Percentiles rank a stretch among this genome's conserved stretches.
These are phyloP conservation scores for Leishmania mexicana DNA, from an alignment of 208 protist genomes.

Conservation along the genomic window DNA sequence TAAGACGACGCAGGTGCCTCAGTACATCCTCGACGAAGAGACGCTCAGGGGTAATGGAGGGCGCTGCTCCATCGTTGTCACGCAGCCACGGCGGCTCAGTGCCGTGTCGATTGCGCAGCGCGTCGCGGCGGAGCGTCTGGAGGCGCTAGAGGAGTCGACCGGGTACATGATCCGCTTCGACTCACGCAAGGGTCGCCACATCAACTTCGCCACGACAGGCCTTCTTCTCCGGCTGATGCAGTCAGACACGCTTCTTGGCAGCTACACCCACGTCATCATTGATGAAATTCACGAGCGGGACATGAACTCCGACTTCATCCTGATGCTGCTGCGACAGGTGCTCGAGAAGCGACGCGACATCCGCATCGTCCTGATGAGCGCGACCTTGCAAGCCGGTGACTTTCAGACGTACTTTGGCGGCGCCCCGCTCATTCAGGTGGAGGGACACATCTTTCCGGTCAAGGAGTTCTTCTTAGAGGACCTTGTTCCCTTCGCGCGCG, in stretches of 20 bases:
- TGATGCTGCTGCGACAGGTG: slow-evolving; percentile 97
- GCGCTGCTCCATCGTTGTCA: slow-evolving; percentile 89
- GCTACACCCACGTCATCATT: slow-evolving; percentile 98
- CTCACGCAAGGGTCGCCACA: slow-evolving; percentile 86
- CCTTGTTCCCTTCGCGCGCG: slow-evolving; percentile 59
- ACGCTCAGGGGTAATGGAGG: slow-evolving; percentile 66
- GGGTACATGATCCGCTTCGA: slow-evolving; percentile 99
- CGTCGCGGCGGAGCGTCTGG: slow-evolving; percentile 97
- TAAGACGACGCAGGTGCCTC: slow-evolving; percentile 97
- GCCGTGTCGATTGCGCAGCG: slow-evolving; percentile 98
- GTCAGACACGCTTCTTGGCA: slow-evolving; percentile 72
- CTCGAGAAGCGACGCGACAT: slow-evolving; percentile 85
- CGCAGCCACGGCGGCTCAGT: slow-evolving; percentile 98
- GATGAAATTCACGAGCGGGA: slow-evolving; percentile 99
- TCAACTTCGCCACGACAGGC: slow-evolving; percentile 99
- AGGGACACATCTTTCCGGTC: slow-evolving; percentile 85
- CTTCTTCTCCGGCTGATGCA: slow-evolving; percentile 97
- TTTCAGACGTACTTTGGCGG: slow-evolving; percentile 86
- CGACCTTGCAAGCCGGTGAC: slow-evolving; percentile 89
- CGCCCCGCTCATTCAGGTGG: slow-evolving; percentile 84
- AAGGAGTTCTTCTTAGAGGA: slow-evolving; percentile 88
- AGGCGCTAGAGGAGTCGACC: slow-evolving; percentile 94
- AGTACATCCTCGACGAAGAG: slow-evolving; percentile 93
- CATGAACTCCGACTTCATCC: slow-evolving; percentile 98
- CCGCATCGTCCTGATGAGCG: slow-evolving; percentile 97